These are phyloP conservation scores for Elongisporangium senticosum DNA, from an alignment of 352 stramenopile species.

Conservation along the genomic window DNA sequence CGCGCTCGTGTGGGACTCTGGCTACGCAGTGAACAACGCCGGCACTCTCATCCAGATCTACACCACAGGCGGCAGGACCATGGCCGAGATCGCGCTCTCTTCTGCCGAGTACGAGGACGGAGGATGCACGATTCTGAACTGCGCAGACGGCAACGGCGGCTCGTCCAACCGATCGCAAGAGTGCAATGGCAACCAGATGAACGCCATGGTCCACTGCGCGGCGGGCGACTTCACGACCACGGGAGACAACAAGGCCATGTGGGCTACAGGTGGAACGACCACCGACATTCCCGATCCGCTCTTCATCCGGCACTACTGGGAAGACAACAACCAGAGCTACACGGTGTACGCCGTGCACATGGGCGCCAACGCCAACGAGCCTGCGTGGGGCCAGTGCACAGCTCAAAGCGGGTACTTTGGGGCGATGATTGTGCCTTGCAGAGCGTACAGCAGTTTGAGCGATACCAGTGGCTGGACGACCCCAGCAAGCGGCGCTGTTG, in stretches of 20 bases:
- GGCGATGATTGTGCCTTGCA: not conserved
- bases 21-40: constrained; percentile 24
- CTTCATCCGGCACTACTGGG: not conserved
- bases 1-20: constrained; percentile 61
- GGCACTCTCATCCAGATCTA: not conserved
- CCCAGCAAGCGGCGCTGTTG: not conserved
- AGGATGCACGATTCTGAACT: constrained; percentile 8
- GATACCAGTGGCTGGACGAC: not conserved
- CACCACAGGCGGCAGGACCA: constrained; percentile 6
- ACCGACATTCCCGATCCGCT: not conserved
- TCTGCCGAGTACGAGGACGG: constrained; percentile 2
- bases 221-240: not conserved
- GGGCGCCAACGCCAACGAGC: not conserved
- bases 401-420: not conserved
- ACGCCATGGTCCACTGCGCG: not conserved
- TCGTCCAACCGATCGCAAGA: not conserved
- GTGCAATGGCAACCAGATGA: not conserved
- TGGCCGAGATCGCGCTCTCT: constrained; percentile 12
- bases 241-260: not conserved
- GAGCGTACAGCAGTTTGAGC: not conserved
- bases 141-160: not conserved
- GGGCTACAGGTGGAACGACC: not conserved
- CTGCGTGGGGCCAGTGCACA: not conserved
- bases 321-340: not conserved
- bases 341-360: not conserved